Evolutionary conservation across 495 filamentous ascomycete species (phyloP).

Genomic region (Daldinia childiae): DNA sequence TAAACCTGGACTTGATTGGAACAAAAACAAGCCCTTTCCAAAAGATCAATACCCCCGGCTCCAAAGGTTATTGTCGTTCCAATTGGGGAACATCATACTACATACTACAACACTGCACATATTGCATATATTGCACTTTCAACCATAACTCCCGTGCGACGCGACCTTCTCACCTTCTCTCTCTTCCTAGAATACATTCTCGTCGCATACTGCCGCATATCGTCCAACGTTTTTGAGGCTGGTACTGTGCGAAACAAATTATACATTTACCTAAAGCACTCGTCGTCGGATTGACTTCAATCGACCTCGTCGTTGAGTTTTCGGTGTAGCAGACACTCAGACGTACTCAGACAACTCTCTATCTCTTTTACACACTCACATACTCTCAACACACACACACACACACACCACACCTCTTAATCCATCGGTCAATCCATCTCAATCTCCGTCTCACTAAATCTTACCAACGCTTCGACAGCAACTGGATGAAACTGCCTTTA

Average conservation of each 20-base stretch:
- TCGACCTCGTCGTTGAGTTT: constrained; percentile 9
- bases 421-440: constrained; percentile 15
- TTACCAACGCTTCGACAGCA: constrained; percentile 29
- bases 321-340: background rate
- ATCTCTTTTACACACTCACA: background rate
- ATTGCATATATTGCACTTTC: constrained; percentile 10
- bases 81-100: constrained; percentile 35
- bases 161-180: constrained; percentile 6
- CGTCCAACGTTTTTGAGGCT: background rate
- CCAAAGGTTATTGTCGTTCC: constrained; percentile 23
- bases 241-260: background rate
- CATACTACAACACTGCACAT: constrained; percentile 14
- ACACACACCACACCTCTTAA: constrained; percentile 4
- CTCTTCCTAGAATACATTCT: constrained; percentile 4
- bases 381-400: background rate
- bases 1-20: constrained; percentile 43
- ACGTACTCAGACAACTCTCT: background rate
- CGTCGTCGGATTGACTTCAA: background rate
- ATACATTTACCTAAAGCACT: background rate
- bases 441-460: constrained; percentile 17
- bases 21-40: constrained; percentile 17
- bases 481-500: constrained; percentile 25
- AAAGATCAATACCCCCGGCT: constrained; percentile 24
- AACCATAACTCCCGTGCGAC: constrained; percentile 32
- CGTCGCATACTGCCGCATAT: background rate